phyloP scores from a whole-genome alignment of 345 rosid species.

The Aquilaria malaccensis region DNA sequence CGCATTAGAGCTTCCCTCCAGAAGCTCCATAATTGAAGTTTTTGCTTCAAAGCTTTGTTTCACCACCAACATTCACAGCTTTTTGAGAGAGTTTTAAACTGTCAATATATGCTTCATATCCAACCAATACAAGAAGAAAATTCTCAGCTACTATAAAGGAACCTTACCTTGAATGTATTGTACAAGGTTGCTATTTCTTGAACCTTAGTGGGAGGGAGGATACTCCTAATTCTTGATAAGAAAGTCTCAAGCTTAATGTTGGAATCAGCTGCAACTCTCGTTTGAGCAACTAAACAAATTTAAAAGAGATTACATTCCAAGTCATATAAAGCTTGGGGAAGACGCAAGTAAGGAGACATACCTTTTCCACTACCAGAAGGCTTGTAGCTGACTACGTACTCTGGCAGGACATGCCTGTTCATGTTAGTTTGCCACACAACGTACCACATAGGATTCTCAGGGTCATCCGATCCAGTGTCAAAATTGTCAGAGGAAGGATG shows the following conservation, averaged over 20 bases:
- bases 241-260: conserved; percentile 24
- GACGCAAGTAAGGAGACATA: conserved; percentile 7
- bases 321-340: not conserved
- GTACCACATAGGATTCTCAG: conserved; percentile 27
- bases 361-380: conserved; percentile 21
- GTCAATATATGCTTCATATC: too few species aligned
- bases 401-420: conserved; percentile 40
- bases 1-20: too few species aligned
- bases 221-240: conserved; percentile 27
- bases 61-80: not conserved
- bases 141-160: not conserved
- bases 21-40: too few species aligned
- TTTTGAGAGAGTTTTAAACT: not conserved
- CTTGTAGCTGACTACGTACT: conserved; percentile 40
- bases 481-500: conserved; percentile 26
- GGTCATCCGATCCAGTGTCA: conserved; percentile 42
- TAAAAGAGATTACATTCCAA: conserved; percentile 4
- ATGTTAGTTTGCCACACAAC: conserved; percentile 36
- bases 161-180: conserved; percentile 25
- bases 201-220: conserved; percentile 30
- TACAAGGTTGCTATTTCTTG: conserved; percentile 23
- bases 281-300: conserved; percentile 15
- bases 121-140: too few species aligned
- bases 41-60: too few species aligned
- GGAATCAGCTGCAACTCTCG: conserved; percentile 3